Evolutionary conservation across 176 grass and related monocot species (phyloP).

Genomic region (Carex parvula): DNA sequence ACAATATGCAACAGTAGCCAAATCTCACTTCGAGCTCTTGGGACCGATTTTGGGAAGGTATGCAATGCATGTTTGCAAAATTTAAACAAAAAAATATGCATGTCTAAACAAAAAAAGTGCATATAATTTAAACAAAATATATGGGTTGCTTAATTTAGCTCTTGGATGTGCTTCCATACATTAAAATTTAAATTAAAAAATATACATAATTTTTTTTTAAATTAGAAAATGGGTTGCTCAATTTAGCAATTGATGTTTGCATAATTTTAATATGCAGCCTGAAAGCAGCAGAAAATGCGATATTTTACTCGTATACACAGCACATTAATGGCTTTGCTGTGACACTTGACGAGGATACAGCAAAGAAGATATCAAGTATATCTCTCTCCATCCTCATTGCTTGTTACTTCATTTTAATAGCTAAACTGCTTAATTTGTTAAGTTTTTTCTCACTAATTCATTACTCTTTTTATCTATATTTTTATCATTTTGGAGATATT

Average conservation of each 20-base stretch:
- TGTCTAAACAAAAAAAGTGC: too few relatives aligned
- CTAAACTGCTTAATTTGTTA: neutral
- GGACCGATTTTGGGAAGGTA: conserved; percentile 50
- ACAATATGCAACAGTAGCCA: neutral
- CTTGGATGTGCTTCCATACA: too few relatives aligned
- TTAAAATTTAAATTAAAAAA: neutral
- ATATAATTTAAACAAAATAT: too few relatives aligned
- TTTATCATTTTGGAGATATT: neutral
- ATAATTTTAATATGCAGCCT: conserved; percentile 24
- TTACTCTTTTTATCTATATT: neutral
- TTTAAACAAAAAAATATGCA: too few relatives aligned
- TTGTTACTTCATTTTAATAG: neutral
- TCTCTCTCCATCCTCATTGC: neutral
- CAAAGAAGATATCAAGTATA: conserved; percentile 46
- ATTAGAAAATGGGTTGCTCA: too few relatives aligned
- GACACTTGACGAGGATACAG: conserved; percentile 35
- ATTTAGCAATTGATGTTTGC: neutral
- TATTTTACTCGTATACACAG: conserved; percentile 82
- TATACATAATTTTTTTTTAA: neutral
- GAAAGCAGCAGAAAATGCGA: conserved; percentile 40
- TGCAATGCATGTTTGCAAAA: neutral
- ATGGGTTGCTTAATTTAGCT: too few relatives aligned
- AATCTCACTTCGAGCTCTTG: conserved; percentile 65
- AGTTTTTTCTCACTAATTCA: neutral
- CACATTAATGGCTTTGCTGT: conserved; percentile 91